A percentile compares a stretch with the other conserved stretches of the same genome.
Conservation (phyloP, 306 rosid genomes). For the Hippophae rhamnoides region DNA sequence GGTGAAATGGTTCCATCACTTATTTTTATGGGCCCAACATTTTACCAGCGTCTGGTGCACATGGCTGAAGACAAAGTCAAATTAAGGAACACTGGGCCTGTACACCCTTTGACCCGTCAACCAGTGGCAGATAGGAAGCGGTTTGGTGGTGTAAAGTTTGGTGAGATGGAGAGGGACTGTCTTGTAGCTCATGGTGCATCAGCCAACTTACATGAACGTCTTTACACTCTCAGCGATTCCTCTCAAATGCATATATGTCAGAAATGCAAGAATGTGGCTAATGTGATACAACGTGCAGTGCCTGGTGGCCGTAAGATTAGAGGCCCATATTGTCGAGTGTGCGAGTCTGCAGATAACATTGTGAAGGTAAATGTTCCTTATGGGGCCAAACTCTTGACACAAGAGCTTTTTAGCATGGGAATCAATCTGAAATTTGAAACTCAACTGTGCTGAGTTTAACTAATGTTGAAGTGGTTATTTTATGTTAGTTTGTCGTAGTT, state of each 20-base stretch:
- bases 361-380: conserved; percentile 70
- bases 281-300: conserved; percentile 57
- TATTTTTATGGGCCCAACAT: conserved; percentile 93
- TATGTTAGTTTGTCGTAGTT: neutral
- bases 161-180: conserved; percentile 99
- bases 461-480: neutral
- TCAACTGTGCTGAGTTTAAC: conserved; percentile 33
- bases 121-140: conserved; percentile 95
- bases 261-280: conserved; percentile 63
- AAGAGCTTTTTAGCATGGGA: conserved; percentile 99
- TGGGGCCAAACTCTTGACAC: conserved; percentile 79
- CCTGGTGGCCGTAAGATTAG: conserved; percentile 73
- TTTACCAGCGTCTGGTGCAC: conserved; percentile 87
- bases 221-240: conserved; percentile 84
- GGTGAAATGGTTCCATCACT: conserved; percentile 84
- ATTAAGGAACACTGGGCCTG: conserved; percentile 93
- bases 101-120: conserved; percentile 94
- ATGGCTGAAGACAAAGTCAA: conserved; percentile 96
- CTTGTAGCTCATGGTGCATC: conserved; percentile 95
- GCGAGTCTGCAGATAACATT: conserved; percentile 67
- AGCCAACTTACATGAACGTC: conserved; percentile 85
- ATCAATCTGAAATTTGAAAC: conserved; percentile 77
- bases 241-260: conserved; percentile 76
- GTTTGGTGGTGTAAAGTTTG: conserved; percentile 91
- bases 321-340: conserved; percentile 80